These are phyloP conservation scores for Domatiomyces catenatus DNA, from an alignment of 2,329 filamentous ascomycete genomes.

Conservation along the genomic window DNA sequence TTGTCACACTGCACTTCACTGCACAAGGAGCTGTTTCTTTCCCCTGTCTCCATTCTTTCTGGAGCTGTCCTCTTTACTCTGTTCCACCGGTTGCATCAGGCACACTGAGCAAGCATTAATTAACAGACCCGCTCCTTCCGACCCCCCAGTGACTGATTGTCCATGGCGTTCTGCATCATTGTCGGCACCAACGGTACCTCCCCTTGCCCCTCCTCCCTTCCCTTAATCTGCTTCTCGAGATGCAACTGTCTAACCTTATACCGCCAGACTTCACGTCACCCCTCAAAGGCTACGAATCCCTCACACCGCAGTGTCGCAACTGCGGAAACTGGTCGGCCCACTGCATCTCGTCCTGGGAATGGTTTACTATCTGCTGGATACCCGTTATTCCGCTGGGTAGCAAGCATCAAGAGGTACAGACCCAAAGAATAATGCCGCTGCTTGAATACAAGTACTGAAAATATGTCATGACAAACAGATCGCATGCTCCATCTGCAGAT, in stretches of 20 bases:
- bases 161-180: constrained; percentile 14
- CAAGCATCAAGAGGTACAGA: constrained; percentile 19
- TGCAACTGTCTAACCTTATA: constrained; percentile 2
- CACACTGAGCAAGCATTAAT: neutral
- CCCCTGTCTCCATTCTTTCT: neutral
- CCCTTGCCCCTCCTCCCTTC: neutral
- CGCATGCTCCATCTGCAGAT: constrained; percentile 15
- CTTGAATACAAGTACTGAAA: neutral
- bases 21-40: neutral
- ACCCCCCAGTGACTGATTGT: neutral
- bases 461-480: constrained; percentile 3
- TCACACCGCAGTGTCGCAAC: constrained; percentile 32
- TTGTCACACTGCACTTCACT: neutral
- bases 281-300: constrained; percentile 31
- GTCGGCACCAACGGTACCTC: constrained; percentile 12
- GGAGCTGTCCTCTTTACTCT: neutral
- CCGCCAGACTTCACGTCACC: constrained; percentile 28
- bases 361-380: constrained; percentile 32
- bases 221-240: neutral
- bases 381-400: constrained; percentile 22
- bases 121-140: neutral
- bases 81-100: neutral
- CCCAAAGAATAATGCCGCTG: neutral
- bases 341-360: constrained; percentile 31
- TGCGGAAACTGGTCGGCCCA: constrained; percentile 32